Base-by-base conservation (phyloP, 2,329 filamentous ascomycete genomes). In the Pseudopyrenochaeta lycopersici region DNA sequence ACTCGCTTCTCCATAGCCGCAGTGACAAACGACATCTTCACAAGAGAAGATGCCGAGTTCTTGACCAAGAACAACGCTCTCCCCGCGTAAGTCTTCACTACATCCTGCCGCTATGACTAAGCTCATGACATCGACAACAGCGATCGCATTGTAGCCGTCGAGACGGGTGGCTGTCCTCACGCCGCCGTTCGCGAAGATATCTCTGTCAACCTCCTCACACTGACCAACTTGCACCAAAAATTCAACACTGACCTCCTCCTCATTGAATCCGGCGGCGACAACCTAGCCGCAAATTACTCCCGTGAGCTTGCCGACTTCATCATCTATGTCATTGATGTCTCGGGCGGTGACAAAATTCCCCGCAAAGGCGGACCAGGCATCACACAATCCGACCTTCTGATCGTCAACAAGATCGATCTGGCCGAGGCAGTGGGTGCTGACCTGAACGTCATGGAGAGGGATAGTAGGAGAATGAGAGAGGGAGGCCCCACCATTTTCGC, bases 1-100 rank as follows among this genome's bases (percentile, higher is more conserved):
- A 83, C 88, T 45, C 82, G 85, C 49, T 93, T 91, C 85, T 92
- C 88, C 72, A 90, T 99, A 70, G 95, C 95, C 1, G 95, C 92
- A 55, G 94, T 99, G 18, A 99, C 95, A 44, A 98, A 98, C 83
- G 94, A 98, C 82, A 98, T 98, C 82, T 98, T 98, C 83, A 98
- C 94, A 18, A 90, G 84, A 62, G 95, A 99, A 80, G 95, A 99
- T 82, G 93, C 93, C 81, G 95, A 98, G 78, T 99, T 99, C 81
- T 88, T 99, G 21, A 96, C 92, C 54, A 88, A 88, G 52, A 85
- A 97, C 83, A 84, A 86, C 62, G 95, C 95, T 5, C 88, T 98
- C 0, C 90, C 93, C 0, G 84, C 93, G 4, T 74, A 62, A 58
- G 67, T 42, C 42, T 15, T 32, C 30, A 1, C 9, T 36, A 10